Evolutionary conservation across 164 flowering plant species (phyloP), one percentile per base, ranked within the genome.

Genomic region (Hamamelis virginiana): DNA sequence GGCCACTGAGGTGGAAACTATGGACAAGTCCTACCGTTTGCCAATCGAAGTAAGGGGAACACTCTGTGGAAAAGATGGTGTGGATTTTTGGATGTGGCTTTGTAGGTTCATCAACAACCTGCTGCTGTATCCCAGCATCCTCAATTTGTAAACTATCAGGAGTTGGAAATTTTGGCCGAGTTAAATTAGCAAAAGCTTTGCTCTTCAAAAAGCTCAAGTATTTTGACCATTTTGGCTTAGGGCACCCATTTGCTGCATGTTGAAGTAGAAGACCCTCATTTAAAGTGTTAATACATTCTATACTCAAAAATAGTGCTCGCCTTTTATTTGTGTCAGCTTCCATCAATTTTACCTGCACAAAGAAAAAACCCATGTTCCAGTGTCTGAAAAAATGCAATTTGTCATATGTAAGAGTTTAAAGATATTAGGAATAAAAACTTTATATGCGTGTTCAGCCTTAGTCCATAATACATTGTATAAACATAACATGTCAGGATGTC

Each of bases 21-120:
- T 96, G 99, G 46, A 96, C 66, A 65, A 96, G 88, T 25, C 99
- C 98, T 44, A 93, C 96, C 77, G 99, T 92, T 75, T 96, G 99
- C 99, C 99, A 96, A 78, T 96, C 99, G 77, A 96, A 96, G 69
- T 91, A 93, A 27, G 92, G 71, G 44, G 87, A 66, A 70, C 99
- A 93, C 69, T 96, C 99, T 4, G 98, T 91, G 60, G 98, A 96
- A 76, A 93, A 96, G 44, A 91, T 19, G 6, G 99, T 96, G 80
- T 96, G 99, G 48, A 96, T 93, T 83, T 92, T 96, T 14, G 97
- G 92, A 69, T 77, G n/a, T 6, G 80, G 64, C 69, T 61, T 78
- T 59, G 28, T 70, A 10, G 78, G 71, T 53, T 77, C 80, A 65
- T 80, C 82, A 71, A 70, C 45, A n/a, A 43, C 71, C 51, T 75